phyloP scores from a whole-genome alignment of 2,329 filamentous ascomycete species.

The Fusarium sp. region DNA sequence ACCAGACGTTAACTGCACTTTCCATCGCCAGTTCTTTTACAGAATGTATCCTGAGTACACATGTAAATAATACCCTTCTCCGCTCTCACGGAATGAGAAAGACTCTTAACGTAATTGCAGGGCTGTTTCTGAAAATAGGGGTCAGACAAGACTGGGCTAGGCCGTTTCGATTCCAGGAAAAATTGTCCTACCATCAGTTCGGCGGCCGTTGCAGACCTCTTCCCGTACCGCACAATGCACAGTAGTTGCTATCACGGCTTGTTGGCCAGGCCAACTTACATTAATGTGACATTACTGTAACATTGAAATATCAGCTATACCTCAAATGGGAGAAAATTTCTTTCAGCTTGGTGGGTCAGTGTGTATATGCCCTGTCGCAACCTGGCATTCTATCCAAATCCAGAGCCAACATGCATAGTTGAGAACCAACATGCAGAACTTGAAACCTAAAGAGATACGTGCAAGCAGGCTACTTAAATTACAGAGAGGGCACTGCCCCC shows the following conservation, averaged over 20 bases:
- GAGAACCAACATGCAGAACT: not conserved
- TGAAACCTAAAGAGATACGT: not conserved
- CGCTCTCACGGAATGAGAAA: not conserved
- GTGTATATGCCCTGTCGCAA: not conserved
- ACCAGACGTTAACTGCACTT: accelerated
- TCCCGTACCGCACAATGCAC: accelerated
- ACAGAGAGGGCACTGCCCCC: not conserved
- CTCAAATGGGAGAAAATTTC: not conserved
- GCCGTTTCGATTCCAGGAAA: accelerated
- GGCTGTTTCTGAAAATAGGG: not conserved
- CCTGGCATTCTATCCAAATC: not conserved
- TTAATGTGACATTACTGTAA: not conserved
- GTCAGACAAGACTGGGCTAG: accelerated
- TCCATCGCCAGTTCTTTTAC: not conserved
- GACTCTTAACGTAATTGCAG: not conserved
- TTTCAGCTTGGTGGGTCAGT: not conserved
- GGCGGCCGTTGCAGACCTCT: accelerated
- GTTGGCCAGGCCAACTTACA: accelerated
- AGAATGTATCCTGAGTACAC: accelerated
- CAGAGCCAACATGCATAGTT: not conserved
- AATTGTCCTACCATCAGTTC: not conserved
- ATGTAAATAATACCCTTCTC: accelerated
- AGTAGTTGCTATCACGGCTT: not conserved
- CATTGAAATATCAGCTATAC: not conserved
- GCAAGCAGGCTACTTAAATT: not conserved